phyloP scores from a whole-genome alignment of 495 filamentous ascomycete species.

The Daldinia vernicosa region DNA sequence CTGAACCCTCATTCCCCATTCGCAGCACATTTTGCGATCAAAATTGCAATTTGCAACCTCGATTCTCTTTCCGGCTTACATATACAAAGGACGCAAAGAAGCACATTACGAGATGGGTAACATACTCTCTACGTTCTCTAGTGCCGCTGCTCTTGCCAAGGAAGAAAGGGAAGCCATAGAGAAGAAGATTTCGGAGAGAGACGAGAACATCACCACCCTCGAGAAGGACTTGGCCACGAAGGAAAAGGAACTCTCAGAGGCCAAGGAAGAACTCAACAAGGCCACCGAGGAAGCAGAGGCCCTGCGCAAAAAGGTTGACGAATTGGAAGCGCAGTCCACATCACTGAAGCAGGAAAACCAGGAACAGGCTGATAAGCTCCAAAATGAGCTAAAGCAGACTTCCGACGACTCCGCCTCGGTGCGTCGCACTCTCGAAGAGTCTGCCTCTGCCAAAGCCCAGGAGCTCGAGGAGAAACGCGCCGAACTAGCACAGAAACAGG shows the following conservation, averaged over 20 bases:
- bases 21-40: neutral
- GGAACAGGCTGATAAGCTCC: slow-evolving; percentile 31
- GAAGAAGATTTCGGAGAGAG: slow-evolving; percentile 48
- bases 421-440: slow-evolving; percentile 25
- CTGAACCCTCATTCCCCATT: neutral
- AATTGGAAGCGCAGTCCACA: slow-evolving; percentile 25
- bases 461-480: slow-evolving; percentile 33
- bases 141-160: slow-evolving; percentile 33
- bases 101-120: slow-evolving; percentile 35
- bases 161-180: slow-evolving; percentile 53
- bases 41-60: slow-evolving; percentile 1
- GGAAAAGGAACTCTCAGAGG: slow-evolving; percentile 58
- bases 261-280: slow-evolving; percentile 47
- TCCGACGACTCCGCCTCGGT: slow-evolving; percentile 22
- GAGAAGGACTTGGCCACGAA: slow-evolving; percentile 55
- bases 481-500: slow-evolving; percentile 28
- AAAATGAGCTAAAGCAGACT: slow-evolving; percentile 25
- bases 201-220: slow-evolving; percentile 53
- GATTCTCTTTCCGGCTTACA: neutral
- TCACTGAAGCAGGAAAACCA: slow-evolving; percentile 25
- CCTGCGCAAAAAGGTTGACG: slow-evolving; percentile 39
- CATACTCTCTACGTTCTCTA: slow-evolving; percentile 36
- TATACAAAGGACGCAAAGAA: neutral
- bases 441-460: slow-evolving; percentile 16
- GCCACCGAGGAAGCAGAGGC: slow-evolving; percentile 43